Percentiles rank a stretch among this genome's conserved stretches.
phyloP scores from a whole-genome alignment of 2,329 filamentous ascomycete species.

The Allantophomopsis cytisporea region DNA sequence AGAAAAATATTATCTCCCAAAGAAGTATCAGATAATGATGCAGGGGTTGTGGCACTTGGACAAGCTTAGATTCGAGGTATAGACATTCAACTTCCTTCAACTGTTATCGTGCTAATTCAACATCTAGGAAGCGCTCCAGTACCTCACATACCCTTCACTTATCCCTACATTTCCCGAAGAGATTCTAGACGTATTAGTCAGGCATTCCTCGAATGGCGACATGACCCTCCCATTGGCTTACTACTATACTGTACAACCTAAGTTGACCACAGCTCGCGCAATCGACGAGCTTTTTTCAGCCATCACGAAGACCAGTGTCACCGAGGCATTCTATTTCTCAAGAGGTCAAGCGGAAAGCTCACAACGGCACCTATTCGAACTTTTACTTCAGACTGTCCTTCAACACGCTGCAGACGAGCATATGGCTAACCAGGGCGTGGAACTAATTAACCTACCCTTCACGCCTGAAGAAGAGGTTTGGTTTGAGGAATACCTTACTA shows the following conservation, averaged over 20 bases:
- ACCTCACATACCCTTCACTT: conserved; percentile 67
- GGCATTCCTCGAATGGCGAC: conserved; percentile 43
- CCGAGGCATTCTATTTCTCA: conserved; percentile 62
- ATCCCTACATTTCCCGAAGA: conserved; percentile 75
- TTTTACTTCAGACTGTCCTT: conserved; percentile 47
- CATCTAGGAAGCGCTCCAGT: conserved; percentile 50
- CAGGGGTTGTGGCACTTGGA: conserved; percentile 75
- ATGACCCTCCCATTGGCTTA: conserved; percentile 60
- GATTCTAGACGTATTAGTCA: conserved; percentile 57
- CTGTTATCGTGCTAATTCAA: conserved; percentile 10
- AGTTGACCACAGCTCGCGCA: conserved; percentile 48
- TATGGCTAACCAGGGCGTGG: conserved; percentile 42
- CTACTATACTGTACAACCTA: conserved; percentile 62
- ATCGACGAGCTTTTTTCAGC: conserved; percentile 57
- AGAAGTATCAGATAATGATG: conserved; percentile 69
- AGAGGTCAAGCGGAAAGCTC: conserved; percentile 47
- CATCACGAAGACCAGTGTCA: conserved; percentile 51
- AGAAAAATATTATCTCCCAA: conserved; percentile 49
- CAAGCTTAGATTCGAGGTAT: conserved; percentile 50
- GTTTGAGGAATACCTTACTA: conserved; percentile 56
- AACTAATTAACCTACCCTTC: conserved; percentile 64
- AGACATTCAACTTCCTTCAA: conserved; percentile 14
- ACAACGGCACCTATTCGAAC: conserved; percentile 52
- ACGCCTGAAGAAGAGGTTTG: conserved; percentile 56
- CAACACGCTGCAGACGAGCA: conserved; percentile 22